Percentiles rank a stretch among this genome's conserved stretches.
These are phyloP conservation scores for Aphanomyces invadans DNA, from an alignment of 352 stramenopile species.

Conservation along the genomic window DNA sequence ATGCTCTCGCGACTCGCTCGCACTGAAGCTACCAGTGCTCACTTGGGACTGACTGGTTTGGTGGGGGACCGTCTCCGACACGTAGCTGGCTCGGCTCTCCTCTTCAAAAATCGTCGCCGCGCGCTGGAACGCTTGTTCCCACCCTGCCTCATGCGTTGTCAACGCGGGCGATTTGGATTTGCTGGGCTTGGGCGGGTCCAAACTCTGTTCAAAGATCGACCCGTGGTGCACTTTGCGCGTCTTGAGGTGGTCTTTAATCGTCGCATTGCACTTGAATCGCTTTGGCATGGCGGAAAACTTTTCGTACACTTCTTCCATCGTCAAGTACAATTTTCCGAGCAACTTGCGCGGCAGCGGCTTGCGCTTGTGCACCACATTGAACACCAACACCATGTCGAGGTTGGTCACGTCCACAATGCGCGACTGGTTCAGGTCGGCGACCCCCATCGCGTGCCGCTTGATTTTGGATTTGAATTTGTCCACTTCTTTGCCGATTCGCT, in stretches of 20 bases:
- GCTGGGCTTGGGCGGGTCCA: slow-evolving; percentile 41
- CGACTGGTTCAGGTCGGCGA: slow-evolving; percentile 74
- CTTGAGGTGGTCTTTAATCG: slow-evolving; percentile 67
- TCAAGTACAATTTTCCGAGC: slow-evolving; percentile 61
- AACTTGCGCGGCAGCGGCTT: slow-evolving; percentile 78
- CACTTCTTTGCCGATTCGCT: slow-evolving; percentile 21
- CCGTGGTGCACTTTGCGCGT: slow-evolving; percentile 65
- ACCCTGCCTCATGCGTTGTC: slow-evolving; percentile 27
- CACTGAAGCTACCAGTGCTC: not conserved
- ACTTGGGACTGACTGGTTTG: not conserved
- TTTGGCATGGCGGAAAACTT: slow-evolving; percentile 67
- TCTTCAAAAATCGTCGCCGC: not conserved
- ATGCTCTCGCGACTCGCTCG: slow-evolving; percentile 32
- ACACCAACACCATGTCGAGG: slow-evolving; percentile 66
- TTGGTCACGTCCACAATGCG: slow-evolving; percentile 69
- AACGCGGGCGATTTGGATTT: slow-evolving; percentile 51
- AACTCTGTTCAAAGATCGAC: slow-evolving; percentile 74
- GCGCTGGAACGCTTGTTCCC: slow-evolving; percentile 5
- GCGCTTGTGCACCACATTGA: slow-evolving; percentile 77
- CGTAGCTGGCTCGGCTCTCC: not conserved
- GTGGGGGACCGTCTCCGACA: not conserved
- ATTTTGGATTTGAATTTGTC: slow-evolving; percentile 69
- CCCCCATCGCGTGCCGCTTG: slow-evolving; percentile 40
- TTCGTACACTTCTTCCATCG: slow-evolving; percentile 79
- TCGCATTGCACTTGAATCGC: slow-evolving; percentile 58